Base-by-base conservation (phyloP, 805 yeast genomes). In the Saccharomycopsis oosterbeekiorum region DNA sequence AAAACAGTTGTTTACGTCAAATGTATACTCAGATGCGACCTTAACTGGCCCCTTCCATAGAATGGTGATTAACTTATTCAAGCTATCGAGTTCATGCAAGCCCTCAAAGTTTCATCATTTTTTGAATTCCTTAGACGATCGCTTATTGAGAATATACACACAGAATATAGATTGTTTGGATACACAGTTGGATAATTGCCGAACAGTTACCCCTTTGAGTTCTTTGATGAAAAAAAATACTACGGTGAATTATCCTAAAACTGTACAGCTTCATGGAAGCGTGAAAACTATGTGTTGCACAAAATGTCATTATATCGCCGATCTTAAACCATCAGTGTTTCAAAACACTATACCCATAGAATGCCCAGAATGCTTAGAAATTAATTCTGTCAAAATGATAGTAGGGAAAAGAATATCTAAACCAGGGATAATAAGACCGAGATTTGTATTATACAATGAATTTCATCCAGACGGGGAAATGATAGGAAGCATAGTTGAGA, bases 101-200 rank as follows among this genome's bases (percentile, higher is more conserved):
- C 92, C 96, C 1, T 87, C 97, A 0, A 80, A 80, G 51, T 91
- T 91, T 65, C 97, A 91, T 71, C 72, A 75, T 55, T 78, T 86
- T 71, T 72, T 91, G 59, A 77, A 86, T 68, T 81, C 93, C 36
- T 75, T 75, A 17, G 84, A 84, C 61, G 84, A 84, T 41, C 78
- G 91, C 68, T 74, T 91, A 41, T 74, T 83, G 62, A 76, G 97
- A 66, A 76, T 91, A 61, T 91, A 91, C 70, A 89, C 97, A 0
- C 97, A 91, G 69, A 91, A 91, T 69, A 89, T 91, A 62, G 97
- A 91, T 72, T 82, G 90, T 56, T 75, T 91, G 57, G 97, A 91
- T 68, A 74, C 80, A 11, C 79, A 81, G 66, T 79, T 87, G 41
- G 71, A 79, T 1, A 65, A 77, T 62, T 69, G 85, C 60, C 71